These are phyloP conservation scores for Boletus rubropictus DNA, from an alignment of 768 basidiomycete genomes.

Conservation along the genomic window DNA sequence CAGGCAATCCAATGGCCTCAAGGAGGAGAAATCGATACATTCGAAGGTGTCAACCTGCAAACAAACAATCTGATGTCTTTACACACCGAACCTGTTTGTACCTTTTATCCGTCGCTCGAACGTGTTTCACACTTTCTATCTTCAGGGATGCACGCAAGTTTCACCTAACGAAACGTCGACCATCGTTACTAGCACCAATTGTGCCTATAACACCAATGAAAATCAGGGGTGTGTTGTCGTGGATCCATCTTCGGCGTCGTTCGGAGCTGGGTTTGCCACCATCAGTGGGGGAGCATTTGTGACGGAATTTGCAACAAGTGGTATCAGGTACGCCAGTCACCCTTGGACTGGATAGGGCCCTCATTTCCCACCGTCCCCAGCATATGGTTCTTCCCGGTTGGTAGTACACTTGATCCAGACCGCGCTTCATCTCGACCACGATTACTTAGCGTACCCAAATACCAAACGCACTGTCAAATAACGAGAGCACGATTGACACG, in stretches of 20 bases:
- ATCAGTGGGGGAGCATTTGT: constrained; percentile 71
- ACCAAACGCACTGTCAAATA: constrained; percentile 42
- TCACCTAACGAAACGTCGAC: constrained; percentile 47
- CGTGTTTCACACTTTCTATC: not conserved
- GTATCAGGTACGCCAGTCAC: constrained; percentile 49
- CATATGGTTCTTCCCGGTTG: constrained; percentile 30
- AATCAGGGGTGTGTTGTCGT: constrained; percentile 64
- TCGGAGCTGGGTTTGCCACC: constrained; percentile 60
- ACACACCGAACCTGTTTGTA: constrained; percentile 53
- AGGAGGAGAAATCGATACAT: constrained; percentile 72
- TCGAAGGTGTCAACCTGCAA: constrained; percentile 74
- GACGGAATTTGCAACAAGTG: constrained; percentile 61
- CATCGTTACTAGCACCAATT: constrained; percentile 52
- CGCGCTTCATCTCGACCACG: not conserved
- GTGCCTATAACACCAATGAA: constrained; percentile 46
- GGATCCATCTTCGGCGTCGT: constrained; percentile 50
- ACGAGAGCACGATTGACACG: constrained; percentile 49
- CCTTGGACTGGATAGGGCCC: not conserved
- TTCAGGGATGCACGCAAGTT: constrained; percentile 48
- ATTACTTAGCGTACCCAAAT: constrained; percentile 34
- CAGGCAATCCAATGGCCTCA: constrained; percentile 55
- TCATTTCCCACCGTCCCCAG: constrained; percentile 6
- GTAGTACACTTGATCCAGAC: not conserved
- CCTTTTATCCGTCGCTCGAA: not conserved
- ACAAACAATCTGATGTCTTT: constrained; percentile 66